Evolutionary conservation across 1,284 basidiomycete genomes (phyloP).

Genomic region (Phylloporus gajari): DNA sequence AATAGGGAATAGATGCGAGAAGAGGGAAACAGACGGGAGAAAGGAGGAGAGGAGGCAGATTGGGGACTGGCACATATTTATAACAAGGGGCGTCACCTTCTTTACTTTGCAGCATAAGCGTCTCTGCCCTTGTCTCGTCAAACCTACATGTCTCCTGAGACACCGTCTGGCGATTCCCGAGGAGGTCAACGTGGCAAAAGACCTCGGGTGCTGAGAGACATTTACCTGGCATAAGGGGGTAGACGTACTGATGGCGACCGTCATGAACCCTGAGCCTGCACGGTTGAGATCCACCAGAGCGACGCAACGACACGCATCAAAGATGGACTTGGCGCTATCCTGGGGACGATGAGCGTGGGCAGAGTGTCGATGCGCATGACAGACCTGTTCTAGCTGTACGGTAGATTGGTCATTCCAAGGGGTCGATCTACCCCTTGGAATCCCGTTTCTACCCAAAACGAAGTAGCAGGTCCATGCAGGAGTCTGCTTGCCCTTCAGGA

Average conservation of each 20-base stretch:
- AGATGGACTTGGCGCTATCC: constrained; percentile 95
- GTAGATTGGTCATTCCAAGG: too few relatives aligned
- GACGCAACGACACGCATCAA: constrained; percentile 63
- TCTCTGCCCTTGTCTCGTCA: constrained; percentile 84
- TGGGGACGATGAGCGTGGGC: constrained; percentile 43
- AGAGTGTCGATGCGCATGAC: constrained; percentile 20
- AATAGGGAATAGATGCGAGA: neutral
- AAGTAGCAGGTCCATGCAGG: too few relatives aligned
- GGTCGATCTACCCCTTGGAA: too few relatives aligned
- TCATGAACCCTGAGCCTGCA: constrained; percentile 88
- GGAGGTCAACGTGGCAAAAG: constrained; percentile 72
- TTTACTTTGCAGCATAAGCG: constrained; percentile 87
- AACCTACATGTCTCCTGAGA: constrained; percentile 93
- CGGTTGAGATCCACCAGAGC: constrained; percentile 90
- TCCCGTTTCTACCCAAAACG: too few relatives aligned
- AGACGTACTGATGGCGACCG: constrained; percentile 83
- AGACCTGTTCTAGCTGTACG: constrained; percentile 96
- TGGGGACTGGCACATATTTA: constrained; percentile 98
- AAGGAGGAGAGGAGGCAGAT: constrained; percentile 84
- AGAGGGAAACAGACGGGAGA: constrained; percentile 55
- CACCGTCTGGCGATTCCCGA: constrained; percentile 62
- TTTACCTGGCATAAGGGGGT: constrained; percentile 5
- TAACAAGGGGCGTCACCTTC: constrained; percentile 97
- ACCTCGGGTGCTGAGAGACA: constrained; percentile 69
- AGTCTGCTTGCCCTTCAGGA: too few relatives aligned